These are phyloP conservation scores for Linum trigynum DNA, from an alignment of 345 rosid species.

Conservation along the genomic window DNA sequence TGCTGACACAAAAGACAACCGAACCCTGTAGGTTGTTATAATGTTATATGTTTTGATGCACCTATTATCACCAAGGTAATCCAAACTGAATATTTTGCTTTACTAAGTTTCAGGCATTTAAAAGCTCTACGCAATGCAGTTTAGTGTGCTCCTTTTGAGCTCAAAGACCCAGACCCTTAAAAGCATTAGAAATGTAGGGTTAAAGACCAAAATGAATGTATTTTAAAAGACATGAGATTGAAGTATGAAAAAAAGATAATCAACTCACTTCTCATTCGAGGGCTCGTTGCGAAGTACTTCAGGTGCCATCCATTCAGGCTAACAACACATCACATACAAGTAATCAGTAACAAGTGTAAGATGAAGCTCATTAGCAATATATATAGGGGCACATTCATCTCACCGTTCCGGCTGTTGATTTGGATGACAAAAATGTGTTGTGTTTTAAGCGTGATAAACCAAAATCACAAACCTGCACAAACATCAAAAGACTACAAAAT, in stretches of 20 bases:
- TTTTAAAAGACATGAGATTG: no score
- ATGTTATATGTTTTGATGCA: no score
- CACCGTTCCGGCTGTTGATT: slow-evolving; percentile 99
- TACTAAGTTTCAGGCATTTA: no score
- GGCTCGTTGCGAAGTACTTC: slow-evolving; percentile 96
- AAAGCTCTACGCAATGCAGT: no score
- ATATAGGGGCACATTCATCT: slow-evolving; percentile 12
- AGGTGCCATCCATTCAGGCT: slow-evolving; percentile 99
- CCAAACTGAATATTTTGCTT: no score
- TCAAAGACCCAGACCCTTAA: no score
- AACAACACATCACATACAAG: slow-evolving; percentile 21
- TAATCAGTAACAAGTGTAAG: slow-evolving; percentile 20
- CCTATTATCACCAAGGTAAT: no score
- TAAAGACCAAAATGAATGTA: no score
- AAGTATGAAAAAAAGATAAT: slow-evolving; percentile 1
- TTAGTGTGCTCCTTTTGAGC: no score
- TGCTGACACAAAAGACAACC: neutral
- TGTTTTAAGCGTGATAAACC: slow-evolving; percentile 98
- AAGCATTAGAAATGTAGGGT: no score
- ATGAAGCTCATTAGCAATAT: neutral
- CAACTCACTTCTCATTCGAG: slow-evolving; percentile 89
- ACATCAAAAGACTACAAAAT: slow-evolving; percentile 8
- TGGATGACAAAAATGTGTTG: slow-evolving; percentile 90
- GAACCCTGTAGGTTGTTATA: no score
- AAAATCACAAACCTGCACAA: slow-evolving; percentile 83